Conservation (phyloP, 177 flowering plant species). For the Vitis hybrid region DNA sequence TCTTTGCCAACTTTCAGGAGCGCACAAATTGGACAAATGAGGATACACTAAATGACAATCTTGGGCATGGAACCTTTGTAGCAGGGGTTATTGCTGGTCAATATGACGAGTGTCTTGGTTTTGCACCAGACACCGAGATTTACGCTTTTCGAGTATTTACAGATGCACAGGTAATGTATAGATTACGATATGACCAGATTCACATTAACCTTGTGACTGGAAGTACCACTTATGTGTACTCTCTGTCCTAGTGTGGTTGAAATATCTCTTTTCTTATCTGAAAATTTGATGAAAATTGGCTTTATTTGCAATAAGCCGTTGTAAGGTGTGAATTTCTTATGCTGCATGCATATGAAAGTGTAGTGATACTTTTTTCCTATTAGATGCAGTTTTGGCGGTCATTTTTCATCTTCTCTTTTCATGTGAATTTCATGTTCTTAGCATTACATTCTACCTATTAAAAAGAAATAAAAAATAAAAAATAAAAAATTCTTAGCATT, state of each 20-base stretch:
- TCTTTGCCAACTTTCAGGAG: constrained; percentile 49
- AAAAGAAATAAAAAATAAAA: neutral
- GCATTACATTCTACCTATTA: neutral
- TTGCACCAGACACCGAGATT: constrained; percentile 97
- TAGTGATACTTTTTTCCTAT: neutral
- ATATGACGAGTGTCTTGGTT: constrained; percentile 90
- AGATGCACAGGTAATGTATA: constrained; percentile 96
- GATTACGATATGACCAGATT: too few species aligned
- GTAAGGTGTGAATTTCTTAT: neutral
- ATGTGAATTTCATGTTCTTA: too few species aligned
- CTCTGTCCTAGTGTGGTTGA: too few species aligned
- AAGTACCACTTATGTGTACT: too few species aligned
- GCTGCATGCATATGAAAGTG: neutral
- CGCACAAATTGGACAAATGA: constrained; percentile 98
- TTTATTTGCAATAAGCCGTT: too few species aligned
- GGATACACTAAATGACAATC: constrained; percentile 94
- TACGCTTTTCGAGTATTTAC: constrained; percentile 98
- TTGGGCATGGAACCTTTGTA: constrained; percentile 99
- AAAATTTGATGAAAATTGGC: too few species aligned
- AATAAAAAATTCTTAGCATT: too few species aligned
- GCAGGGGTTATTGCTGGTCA: constrained; percentile 98
- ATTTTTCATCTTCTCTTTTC: neutral
- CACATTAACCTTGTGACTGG: too few species aligned
- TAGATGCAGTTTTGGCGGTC: neutral
- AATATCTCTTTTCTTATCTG: too few species aligned